Conservation (phyloP, 345 rosid genomes). For the Orychophragmus violaceus region DNA sequence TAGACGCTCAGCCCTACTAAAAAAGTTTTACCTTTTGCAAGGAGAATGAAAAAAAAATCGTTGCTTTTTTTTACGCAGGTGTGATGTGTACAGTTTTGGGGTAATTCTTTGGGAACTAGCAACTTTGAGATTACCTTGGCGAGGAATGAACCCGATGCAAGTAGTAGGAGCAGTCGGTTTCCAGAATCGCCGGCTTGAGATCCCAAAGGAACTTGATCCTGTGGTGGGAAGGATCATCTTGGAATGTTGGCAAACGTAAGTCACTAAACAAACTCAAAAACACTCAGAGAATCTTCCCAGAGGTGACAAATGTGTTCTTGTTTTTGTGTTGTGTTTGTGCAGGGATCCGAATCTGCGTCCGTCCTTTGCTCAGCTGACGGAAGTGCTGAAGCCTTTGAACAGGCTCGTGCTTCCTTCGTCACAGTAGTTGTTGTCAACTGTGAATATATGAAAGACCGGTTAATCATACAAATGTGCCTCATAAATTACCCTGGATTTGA, state of each 20-base stretch:
- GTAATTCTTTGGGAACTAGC: slow-evolving; percentile 99
- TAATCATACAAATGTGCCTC: neutral
- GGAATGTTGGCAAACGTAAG: slow-evolving; percentile 98
- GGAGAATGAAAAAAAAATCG: neutral
- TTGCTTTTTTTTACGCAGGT: slow-evolving; percentile 42
- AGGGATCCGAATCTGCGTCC: slow-evolving; percentile 93
- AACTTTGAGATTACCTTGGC: slow-evolving; percentile 87
- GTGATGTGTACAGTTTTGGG: slow-evolving; percentile 98
- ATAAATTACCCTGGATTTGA: neutral
- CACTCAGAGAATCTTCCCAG: neutral
- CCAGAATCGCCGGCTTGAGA: slow-evolving; percentile 92
- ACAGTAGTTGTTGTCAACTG: slow-evolving; percentile 10
- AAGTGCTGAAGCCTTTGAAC: slow-evolving; percentile 76
- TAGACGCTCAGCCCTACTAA: neutral
- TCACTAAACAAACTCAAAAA: neutral
- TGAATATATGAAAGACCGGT: slow-evolving; percentile 14
- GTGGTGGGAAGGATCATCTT: slow-evolving; percentile 73
- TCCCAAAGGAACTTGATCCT: slow-evolving; percentile 94
- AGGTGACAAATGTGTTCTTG: neutral
- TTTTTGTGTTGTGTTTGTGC: slow-evolving; percentile 1
- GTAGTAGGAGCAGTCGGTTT: slow-evolving; percentile 99
- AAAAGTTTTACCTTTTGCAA: neutral
- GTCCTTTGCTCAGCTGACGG: slow-evolving; percentile 71
- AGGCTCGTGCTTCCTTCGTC: slow-evolving; percentile 55
- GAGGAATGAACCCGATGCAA: slow-evolving; percentile 99